Evolutionary conservation across 2,329 filamentous ascomycete genomes (phyloP).

Genomic region (Intubia oerlemansii): DNA sequence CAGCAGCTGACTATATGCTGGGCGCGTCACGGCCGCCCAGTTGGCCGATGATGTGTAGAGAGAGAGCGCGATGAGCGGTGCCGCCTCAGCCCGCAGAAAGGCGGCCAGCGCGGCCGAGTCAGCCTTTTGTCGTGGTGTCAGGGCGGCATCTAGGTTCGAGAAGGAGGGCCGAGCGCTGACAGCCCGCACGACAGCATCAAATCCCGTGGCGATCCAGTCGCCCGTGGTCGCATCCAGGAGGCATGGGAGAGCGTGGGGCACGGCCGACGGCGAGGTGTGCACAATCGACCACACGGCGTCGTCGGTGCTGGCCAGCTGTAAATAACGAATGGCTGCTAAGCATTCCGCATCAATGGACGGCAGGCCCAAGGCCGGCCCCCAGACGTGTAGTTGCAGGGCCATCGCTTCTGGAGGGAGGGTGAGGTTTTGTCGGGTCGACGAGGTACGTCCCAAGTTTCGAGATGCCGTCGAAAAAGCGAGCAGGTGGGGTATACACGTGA

Average conservation of each 20-base stretch:
- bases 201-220: slow-evolving; percentile 36
- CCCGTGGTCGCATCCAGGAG: slow-evolving; percentile 26
- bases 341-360: slow-evolving; percentile 86
- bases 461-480: no score
- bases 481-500: no score
- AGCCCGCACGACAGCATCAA: slow-evolving; percentile 36
- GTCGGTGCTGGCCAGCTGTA: slow-evolving; percentile 36
- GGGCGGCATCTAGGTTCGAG: slow-evolving; percentile 17
- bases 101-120: slow-evolving; percentile 34
- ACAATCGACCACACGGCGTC: slow-evolving; percentile 48
- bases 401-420: no score
- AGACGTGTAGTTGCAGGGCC: slow-evolving; percentile 61
- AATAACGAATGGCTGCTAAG: slow-evolving; percentile 60
- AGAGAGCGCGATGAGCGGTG: slow-evolving; percentile 61
- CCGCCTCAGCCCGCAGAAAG: slow-evolving; percentile 55
- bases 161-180: slow-evolving; percentile 15
- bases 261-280: slow-evolving; percentile 44
- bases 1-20: slow-evolving; percentile 60
- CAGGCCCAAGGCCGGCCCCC: slow-evolving; percentile 73
- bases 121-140: slow-evolving; percentile 20
- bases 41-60: slow-evolving; percentile 83
- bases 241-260: slow-evolving; percentile 27
- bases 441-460: no score
- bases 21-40: slow-evolving; percentile 56
- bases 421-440: no score